A percentile compares a stretch with the other conserved stretches of the same genome.
Conservation (phyloP, 139 green algal species). For the Pycnococcus provasolii region DNA sequence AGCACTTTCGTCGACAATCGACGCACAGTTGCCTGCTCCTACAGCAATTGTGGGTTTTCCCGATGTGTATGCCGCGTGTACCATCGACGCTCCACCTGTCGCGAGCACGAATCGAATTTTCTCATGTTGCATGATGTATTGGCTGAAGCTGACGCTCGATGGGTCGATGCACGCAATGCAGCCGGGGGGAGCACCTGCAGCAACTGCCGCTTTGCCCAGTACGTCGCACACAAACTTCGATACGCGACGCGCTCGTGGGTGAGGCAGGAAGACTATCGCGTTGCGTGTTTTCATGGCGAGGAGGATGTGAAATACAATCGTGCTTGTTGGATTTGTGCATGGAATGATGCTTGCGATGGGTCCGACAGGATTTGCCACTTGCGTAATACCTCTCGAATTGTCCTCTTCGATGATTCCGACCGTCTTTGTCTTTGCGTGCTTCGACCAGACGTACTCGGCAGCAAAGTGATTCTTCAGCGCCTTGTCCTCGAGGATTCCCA, state of each 20-base stretch:
- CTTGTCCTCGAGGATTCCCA: slow-evolving; percentile 9
- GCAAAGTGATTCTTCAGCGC: slow-evolving; percentile 10
- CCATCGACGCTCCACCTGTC: not conserved
- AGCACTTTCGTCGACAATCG: slow-evolving; percentile 5
- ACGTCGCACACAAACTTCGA: not conserved
- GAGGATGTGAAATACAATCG: slow-evolving; percentile 1
- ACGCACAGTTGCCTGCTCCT: not conserved
- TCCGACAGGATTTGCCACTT: not conserved
- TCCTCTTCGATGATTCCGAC: slow-evolving; percentile 6
- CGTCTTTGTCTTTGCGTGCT: slow-evolving; percentile 2
- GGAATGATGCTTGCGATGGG: not conserved
- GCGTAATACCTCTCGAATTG: not conserved
- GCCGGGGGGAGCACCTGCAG: not conserved
- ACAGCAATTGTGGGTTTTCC: not conserved
- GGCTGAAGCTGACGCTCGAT: not conserved
- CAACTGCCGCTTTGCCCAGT: not conserved
- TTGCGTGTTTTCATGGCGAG: slow-evolving; percentile 7
- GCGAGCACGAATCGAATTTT: not conserved
- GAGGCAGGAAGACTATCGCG: not conserved
- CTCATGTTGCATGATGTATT: not conserved
- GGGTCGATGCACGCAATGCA: not conserved
- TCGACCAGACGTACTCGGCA: not conserved
- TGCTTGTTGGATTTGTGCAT: not conserved
- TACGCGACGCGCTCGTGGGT: not conserved
- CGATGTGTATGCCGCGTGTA: not conserved